phyloP scores from a whole-genome alignment of 345 rosid species.

The Erysimum cheiranthoides region DNA sequence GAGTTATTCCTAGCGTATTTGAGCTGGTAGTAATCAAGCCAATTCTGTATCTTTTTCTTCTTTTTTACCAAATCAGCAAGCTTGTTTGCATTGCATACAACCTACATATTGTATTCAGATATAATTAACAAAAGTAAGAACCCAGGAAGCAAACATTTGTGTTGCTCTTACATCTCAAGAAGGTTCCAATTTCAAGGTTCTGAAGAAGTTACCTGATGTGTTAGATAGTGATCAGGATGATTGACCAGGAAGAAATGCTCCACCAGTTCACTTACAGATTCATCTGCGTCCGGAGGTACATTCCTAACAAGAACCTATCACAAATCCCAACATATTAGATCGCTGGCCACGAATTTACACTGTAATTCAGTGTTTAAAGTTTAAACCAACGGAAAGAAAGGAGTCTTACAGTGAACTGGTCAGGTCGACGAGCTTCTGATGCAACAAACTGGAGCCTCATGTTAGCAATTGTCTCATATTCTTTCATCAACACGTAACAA shows the following conservation, averaged over 20 bases:
- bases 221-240: slow-evolving; percentile 77
- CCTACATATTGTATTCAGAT: slow-evolving; percentile 53
- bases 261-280: slow-evolving; percentile 81
- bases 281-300: slow-evolving; percentile 86
- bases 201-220: slow-evolving; percentile 59
- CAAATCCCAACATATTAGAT: slow-evolving; percentile 27
- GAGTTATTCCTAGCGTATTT: slow-evolving; percentile 64
- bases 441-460: slow-evolving; percentile 93
- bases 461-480: slow-evolving; percentile 74
- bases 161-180: slow-evolving; percentile 3
- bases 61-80: slow-evolving; percentile 79
- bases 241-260: slow-evolving; percentile 86
- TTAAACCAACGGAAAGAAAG: slow-evolving; percentile 18
- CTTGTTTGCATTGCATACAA: slow-evolving; percentile 85
- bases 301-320: slow-evolving; percentile 83
- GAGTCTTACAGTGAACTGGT: slow-evolving; percentile 80
- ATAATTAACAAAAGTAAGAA: slow-evolving; percentile 17
- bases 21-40: slow-evolving; percentile 88
- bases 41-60: slow-evolving; percentile 77
- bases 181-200: neutral
- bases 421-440: slow-evolving; percentile 80
- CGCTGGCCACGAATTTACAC: neutral
- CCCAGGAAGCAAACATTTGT: neutral
- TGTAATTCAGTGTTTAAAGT: neutral
- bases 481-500: slow-evolving; percentile 77